phyloP scores from a whole-genome alignment of 495 filamentous ascomycete species.

The Filosporella fistucella region DNA sequence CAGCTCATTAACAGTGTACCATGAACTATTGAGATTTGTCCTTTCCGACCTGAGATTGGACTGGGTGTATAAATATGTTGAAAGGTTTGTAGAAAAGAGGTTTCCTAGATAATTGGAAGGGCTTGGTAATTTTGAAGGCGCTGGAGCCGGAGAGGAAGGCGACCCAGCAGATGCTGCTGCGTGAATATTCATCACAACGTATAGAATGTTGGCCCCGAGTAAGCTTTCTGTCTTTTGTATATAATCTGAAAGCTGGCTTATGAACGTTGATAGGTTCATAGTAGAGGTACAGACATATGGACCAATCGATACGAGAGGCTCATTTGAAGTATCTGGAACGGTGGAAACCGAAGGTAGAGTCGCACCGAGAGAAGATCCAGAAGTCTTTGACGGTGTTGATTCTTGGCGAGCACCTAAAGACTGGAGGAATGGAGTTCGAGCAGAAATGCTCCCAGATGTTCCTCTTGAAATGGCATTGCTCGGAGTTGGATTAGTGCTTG shows the following conservation, averaged over 20 bases:
- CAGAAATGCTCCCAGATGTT: neutral
- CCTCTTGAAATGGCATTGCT: too few species aligned
- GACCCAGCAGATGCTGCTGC: conserved; percentile 39
- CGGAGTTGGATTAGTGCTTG: too few species aligned
- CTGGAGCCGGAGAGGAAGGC: conserved; percentile 33
- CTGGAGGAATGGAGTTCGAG: neutral
- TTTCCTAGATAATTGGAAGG: conserved; percentile 28
- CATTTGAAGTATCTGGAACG: conserved; percentile 27
- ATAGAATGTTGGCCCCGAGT: conserved; percentile 38
- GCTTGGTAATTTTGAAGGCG: conserved; percentile 31
- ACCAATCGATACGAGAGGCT: conserved; percentile 45
- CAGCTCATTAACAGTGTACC: conserved; percentile 42
- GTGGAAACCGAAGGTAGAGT: conserved; percentile 26
- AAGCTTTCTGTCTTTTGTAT: conserved; percentile 41
- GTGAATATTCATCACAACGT: conserved; percentile 56
- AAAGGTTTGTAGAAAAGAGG: conserved; percentile 35
- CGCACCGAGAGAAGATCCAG: conserved; percentile 22
- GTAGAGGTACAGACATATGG: conserved; percentile 49
- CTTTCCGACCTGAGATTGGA: conserved; percentile 41
- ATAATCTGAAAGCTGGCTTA: conserved; percentile 42
- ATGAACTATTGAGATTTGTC: conserved; percentile 52
- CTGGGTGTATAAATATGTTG: conserved; percentile 50
- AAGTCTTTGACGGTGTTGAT: conserved; percentile 3
- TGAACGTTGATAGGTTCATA: conserved; percentile 41
- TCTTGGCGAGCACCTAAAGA: conserved; percentile 4